Percentiles rank a stretch among this genome's conserved stretches.
Evolutionary conservation across 2,329 filamentous ascomycete genomes (phyloP).

Genomic region (Teratosphaeria gauchensis): DNA sequence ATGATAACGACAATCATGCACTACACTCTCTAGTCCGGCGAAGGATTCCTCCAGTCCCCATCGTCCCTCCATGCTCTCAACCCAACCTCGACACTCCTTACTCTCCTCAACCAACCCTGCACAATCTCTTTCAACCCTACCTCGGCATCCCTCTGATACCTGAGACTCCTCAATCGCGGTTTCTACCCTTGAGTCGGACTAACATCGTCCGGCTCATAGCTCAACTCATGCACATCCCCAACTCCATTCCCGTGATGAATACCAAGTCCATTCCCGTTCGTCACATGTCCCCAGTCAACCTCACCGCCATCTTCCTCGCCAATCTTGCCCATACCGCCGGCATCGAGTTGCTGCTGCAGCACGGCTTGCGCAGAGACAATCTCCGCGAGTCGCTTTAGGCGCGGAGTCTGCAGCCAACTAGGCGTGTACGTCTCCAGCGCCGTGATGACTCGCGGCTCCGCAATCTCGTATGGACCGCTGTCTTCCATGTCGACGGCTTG

Average conservation of each 20-base stretch:
- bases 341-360: constrained; percentile 51
- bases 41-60: neutral
- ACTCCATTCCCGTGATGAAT: neutral
- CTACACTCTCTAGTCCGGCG: neutral
- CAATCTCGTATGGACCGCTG: constrained; percentile 95
- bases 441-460: constrained; percentile 89
- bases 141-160: neutral
- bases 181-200: neutral
- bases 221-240: neutral
- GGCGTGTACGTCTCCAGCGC: constrained; percentile 97
- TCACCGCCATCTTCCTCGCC: constrained; percentile 10
- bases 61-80: neutral
- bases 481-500: constrained; percentile 98
- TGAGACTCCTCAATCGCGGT: neutral
- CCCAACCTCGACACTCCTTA: neutral
- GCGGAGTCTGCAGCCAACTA: constrained; percentile 94
- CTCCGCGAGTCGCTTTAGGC: constrained; percentile 91
- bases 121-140: neutral
- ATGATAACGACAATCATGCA: too few species aligned
- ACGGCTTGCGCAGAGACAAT: constrained; percentile 96
- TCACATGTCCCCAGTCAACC: neutral
- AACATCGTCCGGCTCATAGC: neutral
- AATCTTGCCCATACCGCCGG: constrained; percentile 17
- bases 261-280: neutral
- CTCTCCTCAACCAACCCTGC: neutral